Evolutionary conservation across 305 asterid genomes (phyloP), one percentile per base, ranked within the genome.

Genomic region (Fraxinus sp.): DNA sequence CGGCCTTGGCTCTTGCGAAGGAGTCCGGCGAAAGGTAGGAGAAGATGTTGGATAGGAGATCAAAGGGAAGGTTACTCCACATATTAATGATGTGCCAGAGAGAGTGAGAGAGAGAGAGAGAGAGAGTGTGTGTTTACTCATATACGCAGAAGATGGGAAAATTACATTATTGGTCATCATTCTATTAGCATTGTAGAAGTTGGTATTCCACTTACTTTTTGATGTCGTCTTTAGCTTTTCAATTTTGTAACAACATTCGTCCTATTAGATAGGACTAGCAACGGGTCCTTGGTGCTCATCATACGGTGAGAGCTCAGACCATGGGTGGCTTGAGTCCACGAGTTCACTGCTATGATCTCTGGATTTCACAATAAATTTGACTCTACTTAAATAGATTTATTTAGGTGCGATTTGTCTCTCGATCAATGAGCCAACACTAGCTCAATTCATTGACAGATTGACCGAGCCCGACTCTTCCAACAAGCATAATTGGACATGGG

Each of bases 41-140:
- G 90, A 92, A 92, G 84, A 92, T 85, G 84, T 83, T 81, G 77
- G 93, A 83, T 3, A 95, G 76, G 86, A 92, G 84, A 87, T 93
- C 98, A 52, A 81, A 84, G 30, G 96, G 95, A 32, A 95, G 94
- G 36, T 84, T 83, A 87, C 84, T 90, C 97, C 97, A 95, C 98
- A 93, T 94, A 14, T 32, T 35, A 24, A 18, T 80, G 62, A 36
- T 57, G 78, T 81, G 79, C 3, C 30, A 32, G 14, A 39, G 28
- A 28, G 66, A 22, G 73, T 24, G 73, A 24, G 36, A 9, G 72
- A 1, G 70, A 7, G 70, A 1, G 22, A 14, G 62, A 1, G 64
- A 0, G 62, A 0, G 72, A 0, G 16, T 1, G 28, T 28, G 36
- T 13, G 20, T 4, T 14, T 11, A 68, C 4, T 55, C 66, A 55